phyloP scores from a whole-genome alignment of 192 early-diverging fungal genomes.

The Powellomyces hirtus region DNA sequence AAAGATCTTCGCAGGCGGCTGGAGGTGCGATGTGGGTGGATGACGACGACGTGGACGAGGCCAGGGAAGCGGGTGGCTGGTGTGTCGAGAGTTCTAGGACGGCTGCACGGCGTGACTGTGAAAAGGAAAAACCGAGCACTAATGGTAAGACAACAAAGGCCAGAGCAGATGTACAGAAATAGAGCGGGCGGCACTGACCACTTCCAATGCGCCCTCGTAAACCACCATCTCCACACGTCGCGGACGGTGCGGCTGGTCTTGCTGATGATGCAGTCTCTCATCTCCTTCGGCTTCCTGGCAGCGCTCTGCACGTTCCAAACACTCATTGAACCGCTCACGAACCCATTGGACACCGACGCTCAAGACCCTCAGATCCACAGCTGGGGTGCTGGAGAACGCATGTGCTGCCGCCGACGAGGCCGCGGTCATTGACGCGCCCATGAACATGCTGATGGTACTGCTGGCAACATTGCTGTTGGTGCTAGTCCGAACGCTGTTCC shows the following conservation, averaged over 20 bases:
- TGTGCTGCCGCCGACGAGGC: not conserved
- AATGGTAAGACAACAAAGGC: not conserved
- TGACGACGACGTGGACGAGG: not conserved
- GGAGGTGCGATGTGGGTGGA: not conserved
- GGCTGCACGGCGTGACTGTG: constrained; percentile 33
- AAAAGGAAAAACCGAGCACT: not conserved
- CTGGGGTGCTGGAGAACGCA: too few relatives aligned
- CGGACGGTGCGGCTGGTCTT: not conserved
- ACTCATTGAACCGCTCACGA: constrained; percentile 85
- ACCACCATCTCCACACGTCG: constrained; percentile 35
- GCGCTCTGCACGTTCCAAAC: constrained; percentile 74
- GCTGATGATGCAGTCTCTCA: not conserved
- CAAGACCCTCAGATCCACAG: constrained; percentile 34
- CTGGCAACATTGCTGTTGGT: too few relatives aligned
- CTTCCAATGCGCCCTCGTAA: constrained; percentile 44
- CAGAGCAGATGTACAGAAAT: not conserved
- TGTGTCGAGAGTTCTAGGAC: constrained; percentile 22
- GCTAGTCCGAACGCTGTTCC: constrained; percentile 22
- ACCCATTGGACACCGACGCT: constrained; percentile 85
- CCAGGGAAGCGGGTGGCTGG: not conserved
- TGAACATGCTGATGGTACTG: not conserved
- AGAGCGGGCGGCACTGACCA: constrained; percentile 31
- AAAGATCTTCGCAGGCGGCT: constrained; percentile 32
- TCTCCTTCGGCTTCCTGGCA: constrained; percentile 1
- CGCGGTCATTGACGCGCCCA: not conserved